These are phyloP conservation scores for Fusarium chaquense DNA, from an alignment of 2,329 filamentous ascomycete species.

Conservation along the genomic window DNA sequence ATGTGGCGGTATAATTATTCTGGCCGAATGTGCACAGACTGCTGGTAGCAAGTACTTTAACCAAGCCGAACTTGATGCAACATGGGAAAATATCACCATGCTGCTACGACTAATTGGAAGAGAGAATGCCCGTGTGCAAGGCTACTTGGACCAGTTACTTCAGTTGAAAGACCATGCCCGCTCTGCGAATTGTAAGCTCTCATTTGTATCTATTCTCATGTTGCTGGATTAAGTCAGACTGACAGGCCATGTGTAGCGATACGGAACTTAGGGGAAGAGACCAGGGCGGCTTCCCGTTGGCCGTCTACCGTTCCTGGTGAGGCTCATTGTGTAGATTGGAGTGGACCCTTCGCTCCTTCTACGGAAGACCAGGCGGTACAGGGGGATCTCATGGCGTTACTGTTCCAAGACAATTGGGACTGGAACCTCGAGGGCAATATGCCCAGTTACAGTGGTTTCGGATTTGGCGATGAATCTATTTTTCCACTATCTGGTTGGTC, in stretches of 20 bases:
- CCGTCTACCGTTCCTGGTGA: not conserved
- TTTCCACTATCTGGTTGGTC: not conserved
- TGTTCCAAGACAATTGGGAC: constrained; percentile 13
- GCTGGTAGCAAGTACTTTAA: not conserved
- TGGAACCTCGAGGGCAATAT: constrained; percentile 9
- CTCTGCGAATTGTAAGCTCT: not conserved
- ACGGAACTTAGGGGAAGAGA: not conserved
- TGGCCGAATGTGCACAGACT: not conserved
- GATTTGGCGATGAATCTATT: not conserved
- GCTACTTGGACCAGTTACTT: not conserved
- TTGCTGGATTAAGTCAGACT: fast-evolving
- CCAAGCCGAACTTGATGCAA: constrained; percentile 1
- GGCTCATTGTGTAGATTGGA: not conserved
- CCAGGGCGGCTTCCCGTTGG: not conserved
- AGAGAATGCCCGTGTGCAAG: not conserved
- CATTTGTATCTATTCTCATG: fast-evolving
- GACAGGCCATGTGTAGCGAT: not conserved
- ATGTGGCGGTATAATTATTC: not conserved
- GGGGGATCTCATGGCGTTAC: not conserved
- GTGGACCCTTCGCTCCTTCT: fast-evolving
- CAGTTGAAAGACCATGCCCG: constrained; percentile 1
- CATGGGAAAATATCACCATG: not conserved
- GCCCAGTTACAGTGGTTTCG: constrained; percentile 5
- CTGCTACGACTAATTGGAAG: not conserved
- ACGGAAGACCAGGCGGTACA: not conserved